Conservation (phyloP, 768 basidiomycete species). For the Gymnopilus junonius region DNA sequence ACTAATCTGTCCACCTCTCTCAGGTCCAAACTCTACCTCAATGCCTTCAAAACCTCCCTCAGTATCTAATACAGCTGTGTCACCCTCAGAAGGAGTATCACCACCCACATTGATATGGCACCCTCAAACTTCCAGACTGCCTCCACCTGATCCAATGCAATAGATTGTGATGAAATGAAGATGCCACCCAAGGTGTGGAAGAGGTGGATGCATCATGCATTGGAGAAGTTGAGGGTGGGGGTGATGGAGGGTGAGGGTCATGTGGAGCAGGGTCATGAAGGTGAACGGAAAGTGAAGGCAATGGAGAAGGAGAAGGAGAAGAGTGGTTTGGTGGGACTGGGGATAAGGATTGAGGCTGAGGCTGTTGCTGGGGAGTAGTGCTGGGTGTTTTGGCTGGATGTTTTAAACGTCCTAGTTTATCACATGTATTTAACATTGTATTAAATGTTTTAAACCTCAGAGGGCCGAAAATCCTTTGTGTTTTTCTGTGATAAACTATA, state of each 20-base stretch:
- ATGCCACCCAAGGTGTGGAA: slow-evolving; percentile 73
- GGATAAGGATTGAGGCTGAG: slow-evolving; percentile 14
- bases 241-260: slow-evolving; percentile 3
- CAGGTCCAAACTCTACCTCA: too few relatives aligned
- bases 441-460: too few relatives aligned
- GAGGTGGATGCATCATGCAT: slow-evolving; percentile 40
- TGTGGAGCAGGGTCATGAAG: neutral
- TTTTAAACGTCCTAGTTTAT: too few relatives aligned
- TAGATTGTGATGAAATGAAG: slow-evolving; percentile 34
- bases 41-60: neutral
- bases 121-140: neutral
- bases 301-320: neutral
- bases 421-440: too few relatives aligned
- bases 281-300: neutral
- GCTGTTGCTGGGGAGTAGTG: neutral
- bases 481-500: too few relatives aligned
- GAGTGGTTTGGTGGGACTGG: slow-evolving; percentile 4
- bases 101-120: neutral
- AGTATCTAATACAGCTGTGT: too few relatives aligned
- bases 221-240: slow-evolving; percentile 30
- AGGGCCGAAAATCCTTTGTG: too few relatives aligned
- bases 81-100: neutral
- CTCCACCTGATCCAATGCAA: slow-evolving; percentile 13
- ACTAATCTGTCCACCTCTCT: too few relatives aligned
- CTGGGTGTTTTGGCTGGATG: too few relatives aligned